Evolutionary conservation across 257 asterid species (phyloP), one percentile per base, ranked within the genome.

Genomic region (Nicotiana paniculata): DNA sequence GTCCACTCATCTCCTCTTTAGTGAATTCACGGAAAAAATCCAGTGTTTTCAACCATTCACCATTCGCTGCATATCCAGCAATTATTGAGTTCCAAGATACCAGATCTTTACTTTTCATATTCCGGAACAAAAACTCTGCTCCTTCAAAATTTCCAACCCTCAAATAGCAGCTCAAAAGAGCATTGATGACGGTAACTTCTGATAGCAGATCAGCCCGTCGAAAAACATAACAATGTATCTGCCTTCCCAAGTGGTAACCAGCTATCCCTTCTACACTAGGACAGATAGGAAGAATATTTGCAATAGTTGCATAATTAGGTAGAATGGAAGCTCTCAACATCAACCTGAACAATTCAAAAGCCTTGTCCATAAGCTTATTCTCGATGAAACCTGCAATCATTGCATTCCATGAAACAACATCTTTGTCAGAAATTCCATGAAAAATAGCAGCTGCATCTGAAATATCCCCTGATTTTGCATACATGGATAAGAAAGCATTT

Each of bases 61-160:
- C 89, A 88, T 87, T 90, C 26, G 87, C 84, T 81, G 92, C 90
- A 86, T 85, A 93, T 28, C 97, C 97, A 26, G 97, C 91, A 70
- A 94, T 90, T 64, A 93, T 69, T 9, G 97, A 89, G 78, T 94
- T 94, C 98, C 98, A 94, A 18, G 98, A 88, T 79, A 92, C 97
- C 55, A 87, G 57, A 85, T 94, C 98, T 80, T 89, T 89, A 66
- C 74, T 61, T 80, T 84, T 84, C 93, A 93, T 91, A 74, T 83
- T 48, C 63, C 83, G 37, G 83, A 94, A 94, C 79, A 94, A 85
- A 61, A 26, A 35, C 58, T 90, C 87, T 17, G 97, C 97, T 85
- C 85, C 90, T 65, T 63, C 76, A 37, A 84, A 83, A 57, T 77
- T 85, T 48, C 97, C 93, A 61, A 82, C 82, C 82, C 90, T 93